Evolutionary conservation across 1,284 basidiomycete species (phyloP).

Genomic region (Mycena citricolor): DNA sequence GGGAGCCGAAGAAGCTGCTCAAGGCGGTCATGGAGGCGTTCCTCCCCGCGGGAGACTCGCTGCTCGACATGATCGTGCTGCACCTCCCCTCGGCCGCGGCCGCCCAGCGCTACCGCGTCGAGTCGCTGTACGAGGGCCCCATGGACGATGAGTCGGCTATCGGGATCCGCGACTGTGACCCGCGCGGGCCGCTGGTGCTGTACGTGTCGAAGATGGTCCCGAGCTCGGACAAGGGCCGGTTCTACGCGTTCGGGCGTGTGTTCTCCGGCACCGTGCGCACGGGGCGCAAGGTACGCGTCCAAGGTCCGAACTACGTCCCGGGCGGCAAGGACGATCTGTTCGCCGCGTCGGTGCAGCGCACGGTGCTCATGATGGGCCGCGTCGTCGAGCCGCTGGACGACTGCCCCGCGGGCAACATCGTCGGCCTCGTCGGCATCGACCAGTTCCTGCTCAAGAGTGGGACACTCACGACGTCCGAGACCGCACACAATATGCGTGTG

Average conservation of each 20-base stretch:
- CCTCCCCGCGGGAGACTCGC: constrained; percentile 97
- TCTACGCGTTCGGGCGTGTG: constrained; percentile 99
- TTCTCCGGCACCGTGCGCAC: constrained; percentile 98
- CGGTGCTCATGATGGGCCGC: constrained; percentile 99
- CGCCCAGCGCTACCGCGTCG: constrained; percentile 97
- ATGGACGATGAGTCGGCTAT: constrained; percentile 99
- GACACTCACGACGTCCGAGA: constrained; percentile 96
- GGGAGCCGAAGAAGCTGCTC: constrained; percentile 95
- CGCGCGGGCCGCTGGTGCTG: constrained; percentile 93
- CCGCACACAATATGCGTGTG: constrained; percentile 99
- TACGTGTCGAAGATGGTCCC: constrained; percentile 99
- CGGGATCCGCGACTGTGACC: constrained; percentile 97
- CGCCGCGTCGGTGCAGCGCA: constrained; percentile 96
- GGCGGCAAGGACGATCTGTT: constrained; percentile 96
- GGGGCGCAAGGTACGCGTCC: constrained; percentile 98
- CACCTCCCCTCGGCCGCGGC: constrained; percentile 96
- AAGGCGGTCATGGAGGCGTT: constrained; percentile 99
- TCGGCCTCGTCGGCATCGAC: constrained; percentile 99
- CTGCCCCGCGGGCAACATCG: constrained; percentile 98
- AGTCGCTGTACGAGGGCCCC: constrained; percentile 99
- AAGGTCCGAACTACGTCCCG: constrained; percentile 97
- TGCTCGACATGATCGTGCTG: constrained; percentile 99
- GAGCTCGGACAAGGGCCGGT: constrained; percentile 99
- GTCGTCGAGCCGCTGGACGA: constrained; percentile 98
- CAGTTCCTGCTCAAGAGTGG: constrained; percentile 99